phyloP scores from a whole-genome alignment of 1,284 basidiomycete genomes.

The Malassezia arunalokei region DNA sequence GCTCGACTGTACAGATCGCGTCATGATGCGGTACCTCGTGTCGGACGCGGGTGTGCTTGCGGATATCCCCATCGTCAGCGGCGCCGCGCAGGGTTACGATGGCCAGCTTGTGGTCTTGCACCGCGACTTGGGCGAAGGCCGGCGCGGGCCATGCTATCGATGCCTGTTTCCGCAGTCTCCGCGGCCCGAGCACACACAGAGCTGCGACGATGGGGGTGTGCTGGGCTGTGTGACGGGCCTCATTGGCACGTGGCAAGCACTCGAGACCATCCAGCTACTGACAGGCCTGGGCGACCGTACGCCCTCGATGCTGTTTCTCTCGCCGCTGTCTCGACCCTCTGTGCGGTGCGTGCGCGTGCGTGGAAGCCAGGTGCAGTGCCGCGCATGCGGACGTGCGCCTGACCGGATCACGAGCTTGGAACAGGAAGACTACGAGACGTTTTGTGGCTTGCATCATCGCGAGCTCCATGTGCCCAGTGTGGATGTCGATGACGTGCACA shows the following conservation, averaged over 20 bases:
- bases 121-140: constrained; percentile 16
- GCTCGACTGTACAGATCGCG: constrained; percentile 91
- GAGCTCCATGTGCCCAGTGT: constrained; percentile 18
- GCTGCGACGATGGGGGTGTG: constrained; percentile 82
- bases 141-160: constrained; percentile 75
- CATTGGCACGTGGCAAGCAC: constrained; percentile 79
- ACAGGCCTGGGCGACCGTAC: constrained; percentile 31
- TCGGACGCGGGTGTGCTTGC: constrained; percentile 75
- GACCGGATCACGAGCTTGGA: constrained; percentile 24
- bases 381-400: constrained; percentile 30
- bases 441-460: constrained; percentile 25
- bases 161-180: constrained; percentile 66
- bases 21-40: constrained; percentile 78
- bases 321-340: constrained; percentile 58
- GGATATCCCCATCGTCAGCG: constrained; percentile 69
- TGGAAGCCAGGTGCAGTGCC: constrained; percentile 25
- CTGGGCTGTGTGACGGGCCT: constrained; percentile 79
- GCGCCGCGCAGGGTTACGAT: constrained; percentile 80
- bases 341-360: constrained; percentile 75
- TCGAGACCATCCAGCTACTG: constrained; percentile 64
- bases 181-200: constrained; percentile 44
- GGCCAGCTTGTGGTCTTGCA: constrained; percentile 59
- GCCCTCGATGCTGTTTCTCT: constrained; percentile 60
- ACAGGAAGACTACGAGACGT: constrained; percentile 31
- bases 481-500: background rate